A percentile compares a stretch with the other conserved stretches of the same genome.
These are phyloP conservation scores for Candida verbasci DNA, from an alignment of 805 yeast species.

Conservation along the genomic window DNA sequence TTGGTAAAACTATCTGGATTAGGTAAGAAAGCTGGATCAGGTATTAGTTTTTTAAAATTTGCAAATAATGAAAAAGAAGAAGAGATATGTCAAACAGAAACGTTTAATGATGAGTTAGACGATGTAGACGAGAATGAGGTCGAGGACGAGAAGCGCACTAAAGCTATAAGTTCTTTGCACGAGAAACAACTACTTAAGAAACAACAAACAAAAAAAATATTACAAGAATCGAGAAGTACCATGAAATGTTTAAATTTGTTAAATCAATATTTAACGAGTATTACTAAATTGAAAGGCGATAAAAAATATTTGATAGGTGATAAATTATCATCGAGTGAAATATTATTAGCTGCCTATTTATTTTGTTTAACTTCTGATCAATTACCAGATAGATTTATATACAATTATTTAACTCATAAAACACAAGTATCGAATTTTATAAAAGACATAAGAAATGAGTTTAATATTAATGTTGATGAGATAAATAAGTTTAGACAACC, in stretches of 20 bases:
- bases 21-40: slow-evolving; percentile 11
- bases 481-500: slow-evolving; percentile 19
- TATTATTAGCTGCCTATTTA: slow-evolving; percentile 38
- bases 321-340: slow-evolving; percentile 25
- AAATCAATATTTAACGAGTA: slow-evolving; percentile 15
- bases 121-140: slow-evolving; percentile 17
- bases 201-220: slow-evolving; percentile 24
- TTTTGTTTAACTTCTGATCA: slow-evolving; percentile 23
- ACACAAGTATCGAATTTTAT: slow-evolving; percentile 22
- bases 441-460: not conserved
- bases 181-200: slow-evolving; percentile 31
- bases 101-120: slow-evolving; percentile 15
- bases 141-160: slow-evolving; percentile 18
- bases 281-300: slow-evolving; percentile 13
- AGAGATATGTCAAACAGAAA: slow-evolving; percentile 25
- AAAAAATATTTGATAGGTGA: slow-evolving; percentile 1
- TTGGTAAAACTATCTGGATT: slow-evolving; percentile 30
- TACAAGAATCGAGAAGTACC: slow-evolving; percentile 31
- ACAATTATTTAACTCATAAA: slow-evolving; percentile 27
- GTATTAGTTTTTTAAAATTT: slow-evolving; percentile 27
- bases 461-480: slow-evolving; percentile 8
- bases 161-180: slow-evolving; percentile 35
- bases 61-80: slow-evolving; percentile 10
- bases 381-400: slow-evolving; percentile 41
- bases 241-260: slow-evolving; percentile 27